Base-by-base conservation (phyloP, 176 grass and related monocot genomes). In the Pharus latifolius region DNA sequence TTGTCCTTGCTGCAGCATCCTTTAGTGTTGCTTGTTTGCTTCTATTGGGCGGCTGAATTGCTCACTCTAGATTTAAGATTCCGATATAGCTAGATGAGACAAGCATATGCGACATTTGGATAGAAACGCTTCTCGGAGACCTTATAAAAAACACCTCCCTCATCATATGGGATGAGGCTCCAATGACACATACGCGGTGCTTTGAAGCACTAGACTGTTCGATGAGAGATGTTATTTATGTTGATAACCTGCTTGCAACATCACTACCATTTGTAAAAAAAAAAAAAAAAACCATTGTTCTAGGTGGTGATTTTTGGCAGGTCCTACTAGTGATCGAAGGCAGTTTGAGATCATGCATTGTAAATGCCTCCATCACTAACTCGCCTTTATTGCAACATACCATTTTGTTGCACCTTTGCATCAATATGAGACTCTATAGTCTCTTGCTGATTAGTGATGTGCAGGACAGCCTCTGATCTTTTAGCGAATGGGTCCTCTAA, bases 181-280 rank as follows among this genome's bases (percentile, higher is more conserved):
- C 35, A 0, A 69, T 78, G 63, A 60, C 46, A 2, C 60, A 78
- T 20, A 64, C 30, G 5, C n/a, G 58, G 6, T 68, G 31, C 28
- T 78, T 80, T 69, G 65, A 80, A 17, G 32, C 65, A 0, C 5
- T 80, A 15, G 76, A 80, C 48, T 3, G 34, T 16, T 58, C 76
- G 2, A 23, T 70, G 1, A 14, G 51, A 2, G 65, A 80, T 22
- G 31, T 80, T 10, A 0, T 60, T 2, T 0, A 4, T 7, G 28
- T 19, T 9, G 4, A 17, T 5, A 25, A 41, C 2, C 16, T 23
- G 7, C 2, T 8, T 0, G 17, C 16, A 18, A 13, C 22, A 17
- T 3, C 15, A 2, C 4, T 7, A 61, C 7, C 26, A 5, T 59
- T 69, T 47, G 64, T 63, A 16, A 64, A 50, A 0, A 25, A 20